These are phyloP conservation scores for Theileria orientalis DNA, from an alignment of 169 alveolate genomes.

Conservation along the genomic window DNA sequence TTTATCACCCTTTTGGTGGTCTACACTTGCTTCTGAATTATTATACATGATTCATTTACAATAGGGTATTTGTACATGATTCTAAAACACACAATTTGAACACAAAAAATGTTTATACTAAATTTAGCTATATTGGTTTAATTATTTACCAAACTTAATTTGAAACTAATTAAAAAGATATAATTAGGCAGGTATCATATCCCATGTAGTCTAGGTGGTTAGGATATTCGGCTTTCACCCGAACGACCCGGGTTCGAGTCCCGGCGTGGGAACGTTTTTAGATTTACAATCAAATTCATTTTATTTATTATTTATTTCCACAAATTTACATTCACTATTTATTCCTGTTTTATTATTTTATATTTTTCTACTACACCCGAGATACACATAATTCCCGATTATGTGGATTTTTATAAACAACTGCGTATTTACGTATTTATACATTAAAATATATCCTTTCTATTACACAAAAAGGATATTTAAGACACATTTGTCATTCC, in stretches of 20 bases:
- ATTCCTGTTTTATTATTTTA: too few relatives aligned
- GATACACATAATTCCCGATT: too few relatives aligned
- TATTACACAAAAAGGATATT: too few relatives aligned
- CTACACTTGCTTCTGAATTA: neutral
- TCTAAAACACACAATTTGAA: neutral
- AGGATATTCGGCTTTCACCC: constrained; percentile 99
- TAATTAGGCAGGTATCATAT: constrained; percentile 18
- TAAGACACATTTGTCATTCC: constrained; percentile 1
- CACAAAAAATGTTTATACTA: neutral
- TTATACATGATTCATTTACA: constrained; percentile 1
- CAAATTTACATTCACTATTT: neutral
- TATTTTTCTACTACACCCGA: too few relatives aligned
- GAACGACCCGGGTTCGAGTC: constrained; percentile 99
- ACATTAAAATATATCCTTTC: too few relatives aligned
- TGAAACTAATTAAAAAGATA: neutral
- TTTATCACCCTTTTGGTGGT: neutral
- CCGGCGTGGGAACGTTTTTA: constrained; percentile 92
- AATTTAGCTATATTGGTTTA: neutral
- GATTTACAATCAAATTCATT: neutral
- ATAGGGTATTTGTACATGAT: too few relatives aligned
- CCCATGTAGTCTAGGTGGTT: constrained; percentile 97
- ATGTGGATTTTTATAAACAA: too few relatives aligned
- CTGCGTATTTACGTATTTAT: too few relatives aligned
- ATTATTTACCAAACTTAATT: neutral
- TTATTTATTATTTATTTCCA: neutral